Evolutionary conservation across 2,329 filamentous ascomycete genomes (phyloP).

Genomic region (Monosporascus sp.): DNA sequence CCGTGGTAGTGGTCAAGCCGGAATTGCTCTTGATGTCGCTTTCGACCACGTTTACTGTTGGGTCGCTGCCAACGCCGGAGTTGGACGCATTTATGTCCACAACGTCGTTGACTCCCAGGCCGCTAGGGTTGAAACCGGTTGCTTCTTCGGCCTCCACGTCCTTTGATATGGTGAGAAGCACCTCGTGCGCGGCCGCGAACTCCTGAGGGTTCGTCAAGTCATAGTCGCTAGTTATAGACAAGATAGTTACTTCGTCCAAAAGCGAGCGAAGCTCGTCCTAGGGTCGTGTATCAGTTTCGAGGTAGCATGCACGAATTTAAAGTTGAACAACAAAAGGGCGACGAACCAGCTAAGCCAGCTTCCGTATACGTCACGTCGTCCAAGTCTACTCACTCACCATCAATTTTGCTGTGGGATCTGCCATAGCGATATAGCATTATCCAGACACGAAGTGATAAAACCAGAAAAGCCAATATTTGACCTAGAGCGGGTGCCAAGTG

Average conservation of each 20-base stretch:
- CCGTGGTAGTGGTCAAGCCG: constrained; percentile 19
- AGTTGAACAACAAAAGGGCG: too few species aligned
- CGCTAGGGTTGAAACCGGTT: constrained; percentile 73
- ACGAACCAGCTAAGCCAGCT: too few species aligned
- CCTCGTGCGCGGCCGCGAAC: constrained; percentile 48
- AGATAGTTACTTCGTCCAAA: constrained; percentile 71
- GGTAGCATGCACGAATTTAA: too few species aligned
- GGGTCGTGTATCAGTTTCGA: constrained; percentile 1
- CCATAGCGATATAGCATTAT: not conserved
- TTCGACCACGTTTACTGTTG: constrained; percentile 3
- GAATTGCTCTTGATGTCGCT: constrained; percentile 23
- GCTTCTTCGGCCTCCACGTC: constrained; percentile 63
- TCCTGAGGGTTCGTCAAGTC: constrained; percentile 51
- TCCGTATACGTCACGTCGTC: too few species aligned
- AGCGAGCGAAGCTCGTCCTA: constrained; percentile 68
- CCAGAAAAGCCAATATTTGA: not conserved
- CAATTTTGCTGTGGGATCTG: not conserved
- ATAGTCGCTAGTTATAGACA: constrained; percentile 71
- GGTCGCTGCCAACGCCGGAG: constrained; percentile 9
- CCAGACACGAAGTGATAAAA: not conserved
- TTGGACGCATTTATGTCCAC: constrained; percentile 13
- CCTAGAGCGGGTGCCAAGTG: not conserved
- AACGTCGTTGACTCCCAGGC: constrained; percentile 45
- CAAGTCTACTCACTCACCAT: not conserved
- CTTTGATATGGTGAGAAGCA: constrained; percentile 60